These are phyloP conservation scores for Anacardium occidentale DNA, from an alignment of 345 rosid species.

Conservation along the genomic window DNA sequence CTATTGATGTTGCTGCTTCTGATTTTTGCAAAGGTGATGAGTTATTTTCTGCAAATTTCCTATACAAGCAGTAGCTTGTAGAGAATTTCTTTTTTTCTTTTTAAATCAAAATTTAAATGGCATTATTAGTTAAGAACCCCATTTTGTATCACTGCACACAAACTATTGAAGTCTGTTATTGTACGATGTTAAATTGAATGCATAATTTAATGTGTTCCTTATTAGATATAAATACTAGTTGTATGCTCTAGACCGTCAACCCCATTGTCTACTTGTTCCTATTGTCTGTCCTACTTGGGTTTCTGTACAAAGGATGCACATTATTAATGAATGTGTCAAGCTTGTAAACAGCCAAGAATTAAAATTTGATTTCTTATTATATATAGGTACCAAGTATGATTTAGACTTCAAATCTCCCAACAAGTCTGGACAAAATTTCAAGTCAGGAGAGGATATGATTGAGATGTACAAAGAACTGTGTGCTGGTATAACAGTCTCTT, in stretches of 20 bases:
- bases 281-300: neutral
- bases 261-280: neutral
- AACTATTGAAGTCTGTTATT: neutral
- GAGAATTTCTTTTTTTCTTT: neutral
- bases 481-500: constrained; percentile 46
- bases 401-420: constrained; percentile 66
- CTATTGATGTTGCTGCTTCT: constrained; percentile 84
- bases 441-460: constrained; percentile 93
- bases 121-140: neutral
- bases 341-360: constrained; percentile 9
- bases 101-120: neutral
- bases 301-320: neutral
- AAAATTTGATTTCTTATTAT: constrained; percentile 8
- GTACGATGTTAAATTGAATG: neutral
- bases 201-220: neutral
- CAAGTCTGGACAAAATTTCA: constrained; percentile 83
- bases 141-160: neutral
- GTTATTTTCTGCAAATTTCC: constrained; percentile 21
- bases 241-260: neutral
- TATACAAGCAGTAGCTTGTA: neutral
- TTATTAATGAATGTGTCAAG: neutral
- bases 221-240: neutral
- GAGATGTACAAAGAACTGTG: constrained; percentile 87
- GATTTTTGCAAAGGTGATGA: constrained; percentile 78
- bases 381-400: constrained; percentile 88